Evolutionary conservation across 441 rosid genomes (phyloP), one percentile per base, ranked within the genome.

Genomic region (Melastoma candidum): DNA sequence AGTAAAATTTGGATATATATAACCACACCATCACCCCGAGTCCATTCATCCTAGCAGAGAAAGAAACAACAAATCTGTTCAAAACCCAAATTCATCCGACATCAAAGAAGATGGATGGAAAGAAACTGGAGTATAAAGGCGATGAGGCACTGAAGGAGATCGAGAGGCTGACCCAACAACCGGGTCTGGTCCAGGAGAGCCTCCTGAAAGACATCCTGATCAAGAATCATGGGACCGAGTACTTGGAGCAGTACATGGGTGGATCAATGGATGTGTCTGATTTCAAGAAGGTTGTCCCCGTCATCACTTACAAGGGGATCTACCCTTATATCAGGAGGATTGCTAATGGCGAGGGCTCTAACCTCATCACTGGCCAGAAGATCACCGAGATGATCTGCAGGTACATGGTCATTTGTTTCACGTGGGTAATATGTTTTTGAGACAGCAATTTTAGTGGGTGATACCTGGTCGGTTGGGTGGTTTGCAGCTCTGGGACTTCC

Each of bases 371-470:
- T 45, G 85, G 82, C 47, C 82, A 70, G 53, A 82, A 76, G 44
- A 75, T 89, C 48, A 72, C 83, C 57, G 95, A 89, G 71, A 72
- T 89, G 76, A 59, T 86, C 46, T 86, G 97, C 94, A 89, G 97
- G 97, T 89, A 50, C 61, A 17, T 9, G 3, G 11, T 17, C 32
- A 11, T 72, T 43, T 17, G 45, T 53, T 47, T 58, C 44, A 7
- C 36, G 29, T 32, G 14, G 25, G 26, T 63, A 11, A 10, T 51
- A 8, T 32, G 44, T 32, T 32, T 32, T 17, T 0, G 17, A 43
- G 25, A 12, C 13, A 25, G 7, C 11, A 24, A 12, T 13, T 29
- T 43, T 54, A 26, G 3, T 4, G 17, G 54, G 32, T 57, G 7
- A 54, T 13, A 60, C 17, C 48, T 22, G 54, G 32, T 49, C 63